Evolutionary conservation across 768 basidiomycete species (phyloP), one percentile per base, ranked within the genome.

Genomic region (Royoungia palumana): DNA sequence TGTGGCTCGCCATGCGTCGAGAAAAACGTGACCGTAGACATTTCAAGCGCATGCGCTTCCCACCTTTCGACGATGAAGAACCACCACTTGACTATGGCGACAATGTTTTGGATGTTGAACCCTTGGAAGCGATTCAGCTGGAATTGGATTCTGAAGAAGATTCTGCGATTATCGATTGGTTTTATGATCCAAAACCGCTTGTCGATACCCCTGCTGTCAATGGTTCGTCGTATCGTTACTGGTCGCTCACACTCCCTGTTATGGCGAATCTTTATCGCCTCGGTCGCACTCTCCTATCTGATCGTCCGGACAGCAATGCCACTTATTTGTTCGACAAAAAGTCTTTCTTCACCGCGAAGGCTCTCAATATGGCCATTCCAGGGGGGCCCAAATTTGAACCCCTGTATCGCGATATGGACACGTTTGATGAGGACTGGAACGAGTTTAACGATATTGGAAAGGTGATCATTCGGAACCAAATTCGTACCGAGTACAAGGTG

Each of bases 361-460:
- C 94, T 13, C 77, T 95, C 55, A 95, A 94, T 70, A 85, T 94
- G 81, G 93, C 94, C 42, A 95, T 96, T 57, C 96, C 96, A 0
- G 96, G 95, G 49, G 96, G 96, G 41, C 96, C 96, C 2, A 96
- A 97, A 67, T 99, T 98, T 55, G 96, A 99, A 74, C 96, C 95
- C 14, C 74, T 99, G 22, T 93, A 93, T 69, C 82, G 95, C 41
- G 96, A 99, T 61, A 93, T 94, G 86, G 96, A 98, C 62, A 77
- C 87, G 12, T 97, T 92, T 58, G 96, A 99, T 63, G 96, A 98
- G 65, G 96, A 99, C 64, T 96, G 94, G 94, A 96, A 96, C 68
- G 94, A 96, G 67, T 99, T 99, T 63, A 99, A 99, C 66, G 96
- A 99, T 64, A 96, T 98, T 70, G 94, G 96, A 74, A 99, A 99